phyloP scores from a whole-genome alignment of 805 yeast species.

The Metschnikowia lunata region DNA sequence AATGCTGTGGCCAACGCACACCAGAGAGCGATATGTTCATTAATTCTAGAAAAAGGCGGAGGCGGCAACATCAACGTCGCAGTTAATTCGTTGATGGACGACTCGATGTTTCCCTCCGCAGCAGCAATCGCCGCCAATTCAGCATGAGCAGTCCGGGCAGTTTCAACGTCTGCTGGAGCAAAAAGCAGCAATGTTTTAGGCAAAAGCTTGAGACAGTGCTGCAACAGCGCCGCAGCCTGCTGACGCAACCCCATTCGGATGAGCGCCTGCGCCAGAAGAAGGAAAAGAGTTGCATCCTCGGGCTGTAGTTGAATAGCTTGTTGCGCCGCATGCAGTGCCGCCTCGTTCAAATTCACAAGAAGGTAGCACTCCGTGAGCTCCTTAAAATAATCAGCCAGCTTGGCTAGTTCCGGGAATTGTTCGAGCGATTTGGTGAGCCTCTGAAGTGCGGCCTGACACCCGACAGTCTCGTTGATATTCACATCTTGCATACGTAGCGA shows the following conservation, averaged over 20 bases:
- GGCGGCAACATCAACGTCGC: slow-evolving; percentile 49
- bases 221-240: slow-evolving; percentile 47
- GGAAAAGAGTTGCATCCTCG: slow-evolving; percentile 44
- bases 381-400: slow-evolving; percentile 39
- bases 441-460: slow-evolving; percentile 39
- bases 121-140: slow-evolving; percentile 55
- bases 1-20: slow-evolving; percentile 48
- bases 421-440: slow-evolving; percentile 37
- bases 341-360: slow-evolving; percentile 43
- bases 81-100: slow-evolving; percentile 46
- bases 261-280: slow-evolving; percentile 47
- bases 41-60: slow-evolving; percentile 40
- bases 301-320: slow-evolving; percentile 37
- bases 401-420: slow-evolving; percentile 33
- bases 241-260: slow-evolving; percentile 39
- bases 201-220: slow-evolving; percentile 40
- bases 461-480: slow-evolving; percentile 33
- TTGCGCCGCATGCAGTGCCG: slow-evolving; percentile 47
- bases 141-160: slow-evolving; percentile 49
- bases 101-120: slow-evolving; percentile 46
- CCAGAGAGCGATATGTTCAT: slow-evolving; percentile 50
- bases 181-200: slow-evolving; percentile 30
- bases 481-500: slow-evolving; percentile 39
- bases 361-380: slow-evolving; percentile 53
- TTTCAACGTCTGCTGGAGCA: slow-evolving; percentile 35